Percentiles rank a stretch among this genome's conserved stretches.
Conservation (phyloP, 2,329 filamentous ascomycete species). For the Leptographium wingfieldii region DNA sequence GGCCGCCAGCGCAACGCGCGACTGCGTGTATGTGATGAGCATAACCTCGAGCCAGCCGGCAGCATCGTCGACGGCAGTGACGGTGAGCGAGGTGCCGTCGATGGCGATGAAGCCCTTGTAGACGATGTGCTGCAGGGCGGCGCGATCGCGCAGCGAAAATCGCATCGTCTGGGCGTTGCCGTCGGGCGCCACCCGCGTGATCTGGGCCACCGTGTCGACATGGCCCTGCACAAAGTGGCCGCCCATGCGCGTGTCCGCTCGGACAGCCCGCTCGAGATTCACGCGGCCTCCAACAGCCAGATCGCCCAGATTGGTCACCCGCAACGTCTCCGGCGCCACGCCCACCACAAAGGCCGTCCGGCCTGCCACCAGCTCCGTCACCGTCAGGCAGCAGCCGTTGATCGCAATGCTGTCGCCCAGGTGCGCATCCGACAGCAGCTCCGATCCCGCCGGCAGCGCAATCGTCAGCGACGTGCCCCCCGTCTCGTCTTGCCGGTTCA, state of each 20-base stretch:
- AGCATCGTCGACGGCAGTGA: slow-evolving; percentile 72
- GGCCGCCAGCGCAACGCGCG: slow-evolving; percentile 68
- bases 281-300: slow-evolving; percentile 55
- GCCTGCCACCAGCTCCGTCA: slow-evolving; percentile 41
- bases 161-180: slow-evolving; percentile 85
- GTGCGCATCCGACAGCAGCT: slow-evolving; percentile 72
- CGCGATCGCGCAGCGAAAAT: slow-evolving; percentile 53
- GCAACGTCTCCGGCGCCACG: slow-evolving; percentile 88
- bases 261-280: slow-evolving; percentile 90
- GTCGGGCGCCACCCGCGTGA: slow-evolving; percentile 61
- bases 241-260: slow-evolving; percentile 86
- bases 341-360: slow-evolving; percentile 67
- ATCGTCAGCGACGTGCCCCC: slow-evolving; percentile 89
- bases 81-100: slow-evolving; percentile 86
- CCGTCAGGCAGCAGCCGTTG: slow-evolving; percentile 92
- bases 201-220: slow-evolving; percentile 77
- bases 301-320: slow-evolving; percentile 83
- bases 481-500: slow-evolving; percentile 68
- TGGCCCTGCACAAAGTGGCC: slow-evolving; percentile 98
- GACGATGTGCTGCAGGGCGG: slow-evolving; percentile 72
- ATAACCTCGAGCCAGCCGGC: slow-evolving; percentile 86
- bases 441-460: slow-evolving; percentile 48
- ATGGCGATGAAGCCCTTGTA: slow-evolving; percentile 94
- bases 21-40: slow-evolving; percentile 94
- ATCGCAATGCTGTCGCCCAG: slow-evolving; percentile 89